phyloP scores from a whole-genome alignment of 805 yeast genomes.

The Ogataea pini region DNA sequence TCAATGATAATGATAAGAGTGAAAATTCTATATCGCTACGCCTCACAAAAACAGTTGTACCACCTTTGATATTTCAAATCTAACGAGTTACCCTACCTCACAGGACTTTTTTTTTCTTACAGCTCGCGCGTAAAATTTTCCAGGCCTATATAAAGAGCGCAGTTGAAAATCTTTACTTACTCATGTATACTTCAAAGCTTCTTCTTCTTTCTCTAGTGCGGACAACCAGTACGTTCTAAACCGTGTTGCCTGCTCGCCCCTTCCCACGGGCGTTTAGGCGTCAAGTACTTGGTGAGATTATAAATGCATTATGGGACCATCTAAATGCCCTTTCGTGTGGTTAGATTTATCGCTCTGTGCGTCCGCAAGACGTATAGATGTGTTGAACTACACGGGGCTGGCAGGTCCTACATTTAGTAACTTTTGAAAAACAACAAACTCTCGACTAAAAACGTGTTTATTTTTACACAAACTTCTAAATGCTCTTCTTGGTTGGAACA shows the following conservation, averaged over 20 bases:
- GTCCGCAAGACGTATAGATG: slow-evolving; percentile 9
- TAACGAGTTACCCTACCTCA: slow-evolving; percentile 13
- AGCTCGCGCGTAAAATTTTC: neutral
- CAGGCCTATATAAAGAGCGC: slow-evolving; percentile 2
- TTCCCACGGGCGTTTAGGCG: slow-evolving; percentile 50
- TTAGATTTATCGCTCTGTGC: slow-evolving; percentile 23
- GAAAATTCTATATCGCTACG: neutral
- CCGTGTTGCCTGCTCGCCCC: slow-evolving; percentile 68
- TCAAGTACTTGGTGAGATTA: slow-evolving; percentile 72
- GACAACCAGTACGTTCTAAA: slow-evolving; percentile 64
- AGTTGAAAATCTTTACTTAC: slow-evolving; percentile 10
- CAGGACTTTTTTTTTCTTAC: neutral
- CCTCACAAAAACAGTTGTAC: neutral
- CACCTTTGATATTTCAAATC: neutral
- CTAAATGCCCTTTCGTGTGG: slow-evolving; percentile 65
- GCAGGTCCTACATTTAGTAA: slow-evolving; percentile 55
- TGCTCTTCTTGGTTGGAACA: slow-evolving; percentile 40
- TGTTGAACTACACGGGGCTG: slow-evolving; percentile 53
- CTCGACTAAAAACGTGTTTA: neutral
- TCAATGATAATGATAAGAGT: neutral
- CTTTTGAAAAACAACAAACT: neutral
- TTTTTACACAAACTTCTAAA: slow-evolving; percentile 16
- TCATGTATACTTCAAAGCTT: slow-evolving; percentile 6
- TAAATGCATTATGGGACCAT: slow-evolving; percentile 48
- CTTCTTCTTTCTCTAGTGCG: slow-evolving; percentile 54